These are phyloP conservation scores for Rhodamnia argentea DNA, from an alignment of 345 rosid genomes.

Conservation along the genomic window DNA sequence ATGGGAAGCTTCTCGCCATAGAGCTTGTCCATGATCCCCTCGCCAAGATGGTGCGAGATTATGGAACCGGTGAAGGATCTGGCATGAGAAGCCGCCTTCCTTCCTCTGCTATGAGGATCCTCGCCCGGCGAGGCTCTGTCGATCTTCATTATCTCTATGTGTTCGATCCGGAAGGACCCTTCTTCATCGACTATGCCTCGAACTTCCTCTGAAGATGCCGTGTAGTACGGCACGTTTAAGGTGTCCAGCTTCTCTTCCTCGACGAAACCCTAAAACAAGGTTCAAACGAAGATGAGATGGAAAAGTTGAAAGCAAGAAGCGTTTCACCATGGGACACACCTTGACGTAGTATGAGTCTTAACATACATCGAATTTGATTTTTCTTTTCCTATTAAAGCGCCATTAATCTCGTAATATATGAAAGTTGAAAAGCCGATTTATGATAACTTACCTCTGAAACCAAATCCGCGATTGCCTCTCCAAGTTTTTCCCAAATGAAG, in stretches of 20 bases:
- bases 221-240: slow-evolving; percentile 4
- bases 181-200: not conserved
- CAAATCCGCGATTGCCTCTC: slow-evolving; percentile 1
- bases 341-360: too few species aligned
- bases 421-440: too few species aligned
- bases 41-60: slow-evolving; percentile 6
- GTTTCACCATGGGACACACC: too few species aligned
- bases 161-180: not conserved
- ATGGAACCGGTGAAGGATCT: slow-evolving; percentile 5
- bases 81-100: not conserved
- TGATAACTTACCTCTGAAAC: not conserved
- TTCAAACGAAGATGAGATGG: not conserved
- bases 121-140: not conserved
- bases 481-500: not conserved
- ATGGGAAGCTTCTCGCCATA: not conserved
- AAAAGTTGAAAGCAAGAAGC: too few species aligned
- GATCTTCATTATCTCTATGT: not conserved
- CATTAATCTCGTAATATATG: too few species aligned
- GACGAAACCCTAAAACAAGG: not conserved
- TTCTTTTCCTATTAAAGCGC: too few species aligned
- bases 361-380: too few species aligned
- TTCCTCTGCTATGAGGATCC: not conserved
- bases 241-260: slow-evolving; percentile 13
- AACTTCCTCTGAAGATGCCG: slow-evolving; percentile 3
- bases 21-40: slow-evolving; percentile 2